Evolutionary conservation across 2,329 filamentous ascomycete genomes (phyloP).

Genomic region (Hypoxylon sp.): DNA sequence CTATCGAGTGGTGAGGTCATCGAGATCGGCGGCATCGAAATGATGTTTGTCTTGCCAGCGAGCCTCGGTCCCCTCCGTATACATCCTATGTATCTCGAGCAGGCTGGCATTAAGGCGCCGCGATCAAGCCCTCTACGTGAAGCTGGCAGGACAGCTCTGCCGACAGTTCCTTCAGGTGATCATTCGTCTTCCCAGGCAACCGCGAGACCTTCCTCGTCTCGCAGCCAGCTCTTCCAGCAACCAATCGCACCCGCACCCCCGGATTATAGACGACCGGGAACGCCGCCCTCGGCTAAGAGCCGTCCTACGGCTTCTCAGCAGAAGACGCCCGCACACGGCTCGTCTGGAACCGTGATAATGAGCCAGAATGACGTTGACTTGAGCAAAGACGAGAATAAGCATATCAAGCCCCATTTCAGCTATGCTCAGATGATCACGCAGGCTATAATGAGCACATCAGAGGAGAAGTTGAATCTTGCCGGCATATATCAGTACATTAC

Average conservation of each 20-base stretch:
- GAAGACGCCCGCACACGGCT: conserved; percentile 57
- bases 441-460: conserved; percentile 87
- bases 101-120: conserved; percentile 63
- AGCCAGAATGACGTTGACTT: conserved; percentile 75
- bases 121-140: conserved; percentile 47
- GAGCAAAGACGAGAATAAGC: conserved; percentile 84
- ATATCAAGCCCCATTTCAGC: conserved; percentile 95
- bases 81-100: conserved; percentile 75
- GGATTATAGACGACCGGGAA: conserved; percentile 71
- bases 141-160: conserved; percentile 47
- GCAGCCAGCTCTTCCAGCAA: conserved; percentile 55
- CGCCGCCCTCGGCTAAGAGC: conserved; percentile 64
- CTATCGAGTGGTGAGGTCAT: conserved; percentile 91
- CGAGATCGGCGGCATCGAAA: conserved; percentile 92
- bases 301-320: conserved; percentile 51
- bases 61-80: conserved; percentile 75
- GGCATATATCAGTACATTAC: conserved; percentile 97
- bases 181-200: conserved; percentile 43
- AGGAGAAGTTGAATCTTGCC: conserved; percentile 89
- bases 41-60: conserved; percentile 97
- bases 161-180: conserved; percentile 48
- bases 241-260: conserved; percentile 70
- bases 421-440: conserved; percentile 98
- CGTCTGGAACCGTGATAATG: conserved; percentile 59
- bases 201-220: conserved; percentile 44